Evolutionary conservation across 2,329 filamentous ascomycete species (phyloP).

Genomic region (Alternaria ethzedia): DNA sequence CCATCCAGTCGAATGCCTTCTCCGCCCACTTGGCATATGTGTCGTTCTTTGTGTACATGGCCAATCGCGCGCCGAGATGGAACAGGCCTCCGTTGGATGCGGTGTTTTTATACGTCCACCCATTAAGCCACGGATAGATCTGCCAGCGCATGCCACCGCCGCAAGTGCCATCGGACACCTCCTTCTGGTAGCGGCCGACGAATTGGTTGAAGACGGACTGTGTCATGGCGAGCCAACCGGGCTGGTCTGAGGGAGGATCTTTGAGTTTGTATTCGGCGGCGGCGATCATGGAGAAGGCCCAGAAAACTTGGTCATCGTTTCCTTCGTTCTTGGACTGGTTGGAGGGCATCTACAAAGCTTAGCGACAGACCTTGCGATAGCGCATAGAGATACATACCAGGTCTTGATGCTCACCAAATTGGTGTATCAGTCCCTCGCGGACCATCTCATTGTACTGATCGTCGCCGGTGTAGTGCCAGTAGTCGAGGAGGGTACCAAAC

Average conservation of each 20-base stretch:
- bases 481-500: constrained; percentile 74
- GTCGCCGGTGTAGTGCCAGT: constrained; percentile 84
- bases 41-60: constrained; percentile 46
- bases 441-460: constrained; percentile 72
- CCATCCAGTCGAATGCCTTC: constrained; percentile 46
- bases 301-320: constrained; percentile 66
- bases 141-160: constrained; percentile 48
- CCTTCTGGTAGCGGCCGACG: constrained; percentile 40
- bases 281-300: constrained; percentile 63
- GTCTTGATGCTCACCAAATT: constrained; percentile 39
- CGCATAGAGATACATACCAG: constrained; percentile 22
- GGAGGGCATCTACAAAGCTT: constrained; percentile 34
- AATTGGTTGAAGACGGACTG: constrained; percentile 50
- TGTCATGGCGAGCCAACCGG: constrained; percentile 54
- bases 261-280: constrained; percentile 61
- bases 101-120: constrained; percentile 49
- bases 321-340: constrained; percentile 52
- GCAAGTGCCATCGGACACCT: constrained; percentile 32
- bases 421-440: constrained; percentile 54
- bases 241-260: constrained; percentile 48
- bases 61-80: constrained; percentile 46
- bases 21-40: constrained; percentile 47
- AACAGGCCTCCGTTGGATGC: constrained; percentile 49
- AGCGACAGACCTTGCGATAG: not conserved
- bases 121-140: constrained; percentile 43